Evolutionary conservation across 2,329 filamentous ascomycete genomes (phyloP).

Genomic region (Fusarium algeriense): DNA sequence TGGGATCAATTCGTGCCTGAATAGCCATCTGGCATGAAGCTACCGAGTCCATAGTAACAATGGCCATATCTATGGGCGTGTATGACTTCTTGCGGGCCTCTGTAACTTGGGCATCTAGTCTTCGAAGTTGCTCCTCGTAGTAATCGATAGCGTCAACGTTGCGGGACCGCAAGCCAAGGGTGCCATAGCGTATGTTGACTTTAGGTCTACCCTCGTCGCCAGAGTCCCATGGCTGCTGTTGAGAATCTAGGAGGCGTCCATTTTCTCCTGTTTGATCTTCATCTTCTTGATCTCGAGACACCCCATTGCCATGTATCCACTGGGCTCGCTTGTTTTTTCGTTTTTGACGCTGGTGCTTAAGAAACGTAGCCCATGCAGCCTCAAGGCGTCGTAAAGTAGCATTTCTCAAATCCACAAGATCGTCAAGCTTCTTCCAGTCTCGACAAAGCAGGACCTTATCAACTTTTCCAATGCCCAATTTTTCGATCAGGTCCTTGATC

Average conservation of each 20-base stretch:
- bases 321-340: conserved; percentile 10
- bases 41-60: conserved; percentile 97
- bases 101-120: conserved; percentile 80
- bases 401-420: conserved; percentile 76
- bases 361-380: conserved; percentile 81
- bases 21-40: conserved; percentile 95
- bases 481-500: conserved; percentile 89
- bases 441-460: conserved; percentile 88
- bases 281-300: conserved; percentile 48
- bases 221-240: conserved; percentile 48
- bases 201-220: conserved; percentile 70
- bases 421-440: conserved; percentile 86
- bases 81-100: conserved; percentile 81
- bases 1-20: conserved; percentile 91
- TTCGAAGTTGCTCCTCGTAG: conserved; percentile 86
- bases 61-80: conserved; percentile 83
- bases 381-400: conserved; percentile 79
- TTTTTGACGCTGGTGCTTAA: conserved; percentile 45
- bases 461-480: conserved; percentile 88
- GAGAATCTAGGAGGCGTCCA: conserved; percentile 69
- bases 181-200: conserved; percentile 82
- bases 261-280: conserved; percentile 66
- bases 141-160: conserved; percentile 93
- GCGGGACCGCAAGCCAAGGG: conserved; percentile 76
- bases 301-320: conserved; percentile 28